Conservation (phyloP, 768 basidiomycete genomes). For the Trametes villosa region DNA sequence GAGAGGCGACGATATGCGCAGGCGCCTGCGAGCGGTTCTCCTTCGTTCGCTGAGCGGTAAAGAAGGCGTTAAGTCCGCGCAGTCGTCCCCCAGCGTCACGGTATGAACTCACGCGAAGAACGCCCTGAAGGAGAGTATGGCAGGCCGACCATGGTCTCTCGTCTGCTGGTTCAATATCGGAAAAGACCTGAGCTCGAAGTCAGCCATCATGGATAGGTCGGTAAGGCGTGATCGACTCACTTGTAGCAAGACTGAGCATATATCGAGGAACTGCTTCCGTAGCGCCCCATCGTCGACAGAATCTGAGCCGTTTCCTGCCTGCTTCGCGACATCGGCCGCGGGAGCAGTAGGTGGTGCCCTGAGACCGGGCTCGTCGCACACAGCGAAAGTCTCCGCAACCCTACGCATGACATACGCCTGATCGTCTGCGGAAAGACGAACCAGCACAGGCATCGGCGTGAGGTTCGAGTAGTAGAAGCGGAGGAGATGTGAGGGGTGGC, state of each 20-base stretch:
- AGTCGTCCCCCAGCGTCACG: not conserved
- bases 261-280: slow-evolving; percentile 54
- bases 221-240: slow-evolving; percentile 36
- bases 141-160: slow-evolving; percentile 43
- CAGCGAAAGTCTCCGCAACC: slow-evolving; percentile 48
- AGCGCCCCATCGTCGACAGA: slow-evolving; percentile 38
- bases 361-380: slow-evolving; percentile 37
- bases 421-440: slow-evolving; percentile 47
- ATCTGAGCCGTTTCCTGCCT: slow-evolving; percentile 19
- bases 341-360: slow-evolving; percentile 7
- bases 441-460: slow-evolving; percentile 50
- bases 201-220: not conserved
- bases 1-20: slow-evolving; percentile 12
- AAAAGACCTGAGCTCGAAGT: slow-evolving; percentile 37
- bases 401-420: slow-evolving; percentile 50
- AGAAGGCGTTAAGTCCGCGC: slow-evolving; percentile 18
- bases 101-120: slow-evolving; percentile 41
- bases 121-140: slow-evolving; percentile 47
- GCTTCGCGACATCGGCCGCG: slow-evolving; percentile 7
- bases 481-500: slow-evolving; percentile 51
- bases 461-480: slow-evolving; percentile 54
- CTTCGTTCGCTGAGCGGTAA: slow-evolving; percentile 24
- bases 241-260: slow-evolving; percentile 52
- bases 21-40: slow-evolving; percentile 26
- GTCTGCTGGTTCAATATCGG: slow-evolving; percentile 34